These are phyloP conservation scores for Cynara cardunculus DNA, from an alignment of 129 eudicot genomes.

Conservation along the genomic window DNA sequence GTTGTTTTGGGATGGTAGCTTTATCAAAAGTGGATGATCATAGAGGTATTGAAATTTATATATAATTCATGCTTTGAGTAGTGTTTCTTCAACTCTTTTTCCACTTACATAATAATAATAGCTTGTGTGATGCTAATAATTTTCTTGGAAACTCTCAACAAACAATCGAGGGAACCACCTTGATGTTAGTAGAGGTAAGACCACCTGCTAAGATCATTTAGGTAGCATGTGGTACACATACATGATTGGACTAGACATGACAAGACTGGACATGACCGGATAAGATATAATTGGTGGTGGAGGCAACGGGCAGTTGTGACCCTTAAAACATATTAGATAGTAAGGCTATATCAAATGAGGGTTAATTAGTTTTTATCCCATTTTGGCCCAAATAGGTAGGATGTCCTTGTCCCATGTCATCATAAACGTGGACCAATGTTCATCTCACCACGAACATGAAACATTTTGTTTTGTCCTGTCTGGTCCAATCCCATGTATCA, in stretches of 20 bases:
- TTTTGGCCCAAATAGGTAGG: no score
- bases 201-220: not conserved
- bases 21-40: constrained; percentile 25
- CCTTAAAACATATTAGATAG: not conserved
- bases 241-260: no score
- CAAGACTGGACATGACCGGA: not conserved
- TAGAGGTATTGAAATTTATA: constrained; percentile 39
- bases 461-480: no score
- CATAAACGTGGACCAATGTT: not conserved
- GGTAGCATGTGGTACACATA: not conserved
- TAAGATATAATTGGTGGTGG: not conserved
- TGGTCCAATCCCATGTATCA: no score
- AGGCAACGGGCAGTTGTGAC: not conserved
- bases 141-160: not conserved
- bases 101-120: not conserved
- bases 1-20: constrained; percentile 39
- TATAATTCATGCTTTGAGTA: not conserved
- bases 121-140: not conserved
- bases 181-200: constrained; percentile 29
- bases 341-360: not conserved
- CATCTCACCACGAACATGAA: no score
- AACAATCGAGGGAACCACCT: constrained; percentile 8
- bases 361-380: not conserved
- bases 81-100: not conserved
- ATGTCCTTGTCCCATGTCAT: not conserved